Base-by-base conservation (phyloP, 148 eudicot species). In the Rhododendron williamsianum region DNA sequence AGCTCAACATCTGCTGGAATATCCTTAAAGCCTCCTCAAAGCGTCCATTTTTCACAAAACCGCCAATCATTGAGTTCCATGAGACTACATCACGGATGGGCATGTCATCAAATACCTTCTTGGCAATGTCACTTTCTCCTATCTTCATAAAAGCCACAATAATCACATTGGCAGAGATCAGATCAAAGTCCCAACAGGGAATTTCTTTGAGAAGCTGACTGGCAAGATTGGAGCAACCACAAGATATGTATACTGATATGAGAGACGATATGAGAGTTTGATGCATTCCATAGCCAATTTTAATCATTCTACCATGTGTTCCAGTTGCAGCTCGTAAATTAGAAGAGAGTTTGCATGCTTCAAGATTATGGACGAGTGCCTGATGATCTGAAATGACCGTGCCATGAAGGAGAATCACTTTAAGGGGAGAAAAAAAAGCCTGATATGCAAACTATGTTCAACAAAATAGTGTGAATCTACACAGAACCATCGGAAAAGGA, bases 31-130 rank as follows among this genome's bases (percentile, higher is more conserved):
- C 94, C 87, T 93, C 96, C 81, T 86, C 74, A 87, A 76, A 91
- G n/a, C 77, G 87, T 85, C 88, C 91, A 85, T 89, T 92, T 85
- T 78, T 92, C 9, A 91, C 92, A 88, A 23, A 90, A 52, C 96
- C 94, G 36, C 93, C 91, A 60, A 93, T 93, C 69, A 90, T 38
- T 11, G 93, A 88, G 88, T 94, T 94, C 96, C 94, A 94, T 7
- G 96, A 90, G 11, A 94, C 93, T 45, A 92, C 88, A 90, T 94
- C 96, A 84, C 81, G 92, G 2, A 74, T 54, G n/a, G 86, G 88
- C 92, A 92, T 87, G 56, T 84, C 73, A 49, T 38, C 63, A 80
- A 94, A 94, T 80, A 92, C 86, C 88, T 52, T 89, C 86, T 91
- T 91, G 45, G 93, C 94, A 81, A 85, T 67, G 84, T 89, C 91